Evolutionary conservation across 179 eudicot genomes (phyloP).

Genomic region (Drosera spatulata): DNA sequence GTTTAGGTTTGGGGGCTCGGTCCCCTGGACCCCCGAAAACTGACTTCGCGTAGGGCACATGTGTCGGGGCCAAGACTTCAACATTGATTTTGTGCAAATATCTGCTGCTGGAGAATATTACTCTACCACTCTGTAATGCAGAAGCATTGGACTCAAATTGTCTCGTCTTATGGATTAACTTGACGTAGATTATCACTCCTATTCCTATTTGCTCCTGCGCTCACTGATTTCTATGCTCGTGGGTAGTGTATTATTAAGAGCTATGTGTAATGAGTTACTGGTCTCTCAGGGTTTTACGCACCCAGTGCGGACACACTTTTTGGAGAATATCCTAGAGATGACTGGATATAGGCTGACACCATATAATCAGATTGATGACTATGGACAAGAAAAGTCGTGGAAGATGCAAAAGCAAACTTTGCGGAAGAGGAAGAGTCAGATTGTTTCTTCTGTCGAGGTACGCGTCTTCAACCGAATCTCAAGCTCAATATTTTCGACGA

Average conservation of each 20-base stretch:
- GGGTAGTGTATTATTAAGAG: not conserved
- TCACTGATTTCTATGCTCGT: conserved; percentile 2
- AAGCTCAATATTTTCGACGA: not conserved
- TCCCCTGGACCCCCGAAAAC: too few relatives aligned
- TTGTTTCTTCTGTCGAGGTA: conserved; percentile 84
- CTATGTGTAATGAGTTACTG: conserved; percentile 9
- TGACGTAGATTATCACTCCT: not conserved
- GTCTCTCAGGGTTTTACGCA: conserved; percentile 67
- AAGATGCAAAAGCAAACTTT: conserved; percentile 77
- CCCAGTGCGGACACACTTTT: conserved; percentile 71
- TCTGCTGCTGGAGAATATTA: too few relatives aligned
- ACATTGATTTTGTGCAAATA: too few relatives aligned
- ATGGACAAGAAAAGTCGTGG: conserved; percentile 74
- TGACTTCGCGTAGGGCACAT: too few relatives aligned
- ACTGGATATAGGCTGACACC: conserved; percentile 69
- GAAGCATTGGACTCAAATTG: too few relatives aligned
- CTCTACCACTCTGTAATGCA: too few relatives aligned
- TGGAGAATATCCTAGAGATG: conserved; percentile 68
- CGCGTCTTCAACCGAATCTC: not conserved
- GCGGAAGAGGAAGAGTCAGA: conserved; percentile 85
- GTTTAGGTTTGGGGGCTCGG: too few relatives aligned
- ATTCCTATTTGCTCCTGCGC: not conserved
- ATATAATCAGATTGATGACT: conserved; percentile 84
- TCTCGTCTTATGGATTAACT: too few relatives aligned
- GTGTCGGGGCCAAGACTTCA: too few relatives aligned